phyloP scores from a whole-genome alignment of 1,284 basidiomycete species.

The Trametes pubescens region DNA sequence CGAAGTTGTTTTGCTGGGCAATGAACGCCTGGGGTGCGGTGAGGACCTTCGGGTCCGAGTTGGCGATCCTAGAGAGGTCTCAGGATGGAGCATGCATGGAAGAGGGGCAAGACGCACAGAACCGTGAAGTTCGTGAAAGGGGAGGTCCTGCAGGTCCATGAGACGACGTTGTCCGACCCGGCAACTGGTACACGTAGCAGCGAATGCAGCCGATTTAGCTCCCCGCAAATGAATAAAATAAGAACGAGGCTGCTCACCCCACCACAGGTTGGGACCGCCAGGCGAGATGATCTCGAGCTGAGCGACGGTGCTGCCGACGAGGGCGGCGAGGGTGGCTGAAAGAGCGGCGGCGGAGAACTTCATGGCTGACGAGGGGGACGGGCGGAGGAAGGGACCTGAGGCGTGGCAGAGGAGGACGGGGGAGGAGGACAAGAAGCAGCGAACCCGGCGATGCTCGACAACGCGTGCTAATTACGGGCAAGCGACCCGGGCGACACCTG shows the following conservation, averaged over 20 bases:
- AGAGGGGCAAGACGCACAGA: slow-evolving; percentile 45
- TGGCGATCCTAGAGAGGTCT: slow-evolving; percentile 47
- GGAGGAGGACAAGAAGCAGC: slow-evolving; percentile 22
- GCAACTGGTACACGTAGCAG: slow-evolving; percentile 33
- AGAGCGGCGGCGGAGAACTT: slow-evolving; percentile 46
- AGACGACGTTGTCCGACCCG: slow-evolving; percentile 47
- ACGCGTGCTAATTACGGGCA: slow-evolving; percentile 7
- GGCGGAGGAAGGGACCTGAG: slow-evolving; percentile 14
- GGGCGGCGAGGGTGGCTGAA: slow-evolving; percentile 44
- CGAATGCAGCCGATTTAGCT: neutral
- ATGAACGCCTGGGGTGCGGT: slow-evolving; percentile 52
- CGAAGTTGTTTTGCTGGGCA: slow-evolving; percentile 59
- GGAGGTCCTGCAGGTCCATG: slow-evolving; percentile 51
- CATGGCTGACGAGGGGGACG: slow-evolving; percentile 42
- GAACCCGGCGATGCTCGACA: slow-evolving; percentile 1
- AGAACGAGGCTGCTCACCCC: slow-evolving; percentile 49
- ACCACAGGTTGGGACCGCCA: slow-evolving; percentile 52
- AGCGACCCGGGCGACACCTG: neutral
- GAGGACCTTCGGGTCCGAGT: slow-evolving; percentile 48
- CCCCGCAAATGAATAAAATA: neutral
- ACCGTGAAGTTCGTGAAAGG: slow-evolving; percentile 49
- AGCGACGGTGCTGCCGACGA: slow-evolving; percentile 47
- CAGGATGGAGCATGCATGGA: slow-evolving; percentile 18
- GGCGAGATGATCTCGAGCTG: slow-evolving; percentile 48
- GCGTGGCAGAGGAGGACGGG: slow-evolving; percentile 20